Evolutionary conservation across 1,284 basidiomycete genomes (phyloP), one percentile per base, ranked within the genome.

Genomic region (Sphaerobolus stellatus): DNA sequence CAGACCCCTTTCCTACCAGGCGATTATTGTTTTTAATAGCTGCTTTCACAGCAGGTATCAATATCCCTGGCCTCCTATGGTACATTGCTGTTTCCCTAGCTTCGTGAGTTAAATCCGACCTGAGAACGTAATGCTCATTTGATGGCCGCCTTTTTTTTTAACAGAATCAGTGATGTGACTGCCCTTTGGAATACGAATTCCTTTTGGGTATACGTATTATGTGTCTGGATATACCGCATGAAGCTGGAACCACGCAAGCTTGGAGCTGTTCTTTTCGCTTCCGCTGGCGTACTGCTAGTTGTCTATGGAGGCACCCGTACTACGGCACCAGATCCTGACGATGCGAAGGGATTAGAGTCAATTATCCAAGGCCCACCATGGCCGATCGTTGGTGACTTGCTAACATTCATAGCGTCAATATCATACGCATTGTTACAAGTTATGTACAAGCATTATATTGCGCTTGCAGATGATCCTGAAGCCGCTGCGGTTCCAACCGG

Each of bases 161-260:
- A 38, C 52, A 91, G 88, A 40, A 73, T 91, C 29, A 86, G 82
- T 58, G 88, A 91, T 68, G 82, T 92, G 29, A 91, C 89, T 30
- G 89, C 90, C 13, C 81, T 92, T 18, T 92, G 88, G 86, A 92
- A 92, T 67, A 83, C 87, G 8, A 91, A 91, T 64, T 88, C 89
- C 4, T 90, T 92, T 71, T 92, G 90, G 66, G 86, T 85, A 14
- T 92, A 92, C 62, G 62, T 90, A 33, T 77, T 92, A 62, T 79
- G 83, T 7, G 82, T 90, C 51, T 79, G 79, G 64, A 62, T 89
- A 2, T 81, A 81, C 56, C 72, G 77, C 25, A 69, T 81, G 25
- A 71, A 74, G 58, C 90, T 86, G 85, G 81, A 89, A 47, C 60
- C 75, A 1, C 75, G 81, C 49, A 83, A 81, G 38, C 72, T 91